Evolutionary conservation across 768 basidiomycete genomes (phyloP), one percentile per base, ranked within the genome.

Genomic region (Lactifluus pinguis): DNA sequence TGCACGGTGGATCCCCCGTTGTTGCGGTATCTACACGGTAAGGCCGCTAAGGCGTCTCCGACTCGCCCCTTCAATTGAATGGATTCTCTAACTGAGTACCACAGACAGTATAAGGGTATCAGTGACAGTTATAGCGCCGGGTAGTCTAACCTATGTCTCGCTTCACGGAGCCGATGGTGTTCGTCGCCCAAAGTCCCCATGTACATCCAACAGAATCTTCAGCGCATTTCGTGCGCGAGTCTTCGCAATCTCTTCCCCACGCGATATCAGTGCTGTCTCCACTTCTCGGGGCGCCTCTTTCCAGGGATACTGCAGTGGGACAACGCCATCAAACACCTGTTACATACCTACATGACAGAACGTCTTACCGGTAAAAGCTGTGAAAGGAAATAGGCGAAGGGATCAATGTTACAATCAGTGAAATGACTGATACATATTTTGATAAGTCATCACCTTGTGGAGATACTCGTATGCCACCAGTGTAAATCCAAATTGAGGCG

Each of bases 401-500:
- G 10, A 19, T 34, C 39, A 21, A 25, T 36, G 15, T 42, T 13
- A 38, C 25, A 30, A 30, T 53, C 58, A 51, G 49, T 21, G 39
- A 11, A 19, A 21, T 36, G 21, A 13, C 3, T 14, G 1, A 49
- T 19, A 6, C 52, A 17, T 1, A 11, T 42, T 45, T 30, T 38
- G 52, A 29, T 55, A 38, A 52, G 44, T 68, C 66, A 73, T 59
- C 66, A 82, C 79, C 76, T 80, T 82, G 66, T 87, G 84, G 60
- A 87, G 75, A 68, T 85, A 83, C 69, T 87, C 86, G 70, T 87
- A 87, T 54, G 82, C 89, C 65, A 94, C 83, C 17, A 95, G 77
- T 14, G 92, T 95, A 69, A 95, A 97, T 53, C 92, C 95, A 71
- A 99, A 98, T 72, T 98, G 89, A 63, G 89, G 87, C 70, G 92